phyloP scores from a whole-genome alignment of 495 filamentous ascomycete genomes.

The Daldinia loculata region DNA sequence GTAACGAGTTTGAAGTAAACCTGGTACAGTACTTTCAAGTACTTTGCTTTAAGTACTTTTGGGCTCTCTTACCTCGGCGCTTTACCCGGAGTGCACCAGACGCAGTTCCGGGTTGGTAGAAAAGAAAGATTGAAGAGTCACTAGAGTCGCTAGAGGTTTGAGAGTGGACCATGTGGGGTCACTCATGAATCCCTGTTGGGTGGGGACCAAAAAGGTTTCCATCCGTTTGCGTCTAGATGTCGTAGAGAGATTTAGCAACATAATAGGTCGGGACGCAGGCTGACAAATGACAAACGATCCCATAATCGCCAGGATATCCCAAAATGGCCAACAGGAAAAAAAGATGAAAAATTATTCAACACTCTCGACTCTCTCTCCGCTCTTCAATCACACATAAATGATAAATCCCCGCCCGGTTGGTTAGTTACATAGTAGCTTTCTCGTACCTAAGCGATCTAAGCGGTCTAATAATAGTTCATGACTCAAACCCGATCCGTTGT shows the following conservation, averaged over 20 bases:
- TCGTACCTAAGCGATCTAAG: neutral
- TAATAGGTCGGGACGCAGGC: conserved; percentile 2
- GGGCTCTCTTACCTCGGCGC: conserved; percentile 33
- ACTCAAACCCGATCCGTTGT: neutral
- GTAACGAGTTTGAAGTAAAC: neutral
- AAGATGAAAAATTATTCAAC: neutral
- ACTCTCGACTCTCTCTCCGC: neutral
- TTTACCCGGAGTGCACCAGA: conserved; percentile 40
- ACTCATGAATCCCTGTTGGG: conserved; percentile 9
- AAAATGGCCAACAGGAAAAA: neutral
- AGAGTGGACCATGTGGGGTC: conserved; percentile 28
- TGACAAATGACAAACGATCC: neutral
- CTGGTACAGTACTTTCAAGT: neutral
- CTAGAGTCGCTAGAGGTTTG: conserved; percentile 27
- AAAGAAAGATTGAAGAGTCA: conserved; percentile 33
- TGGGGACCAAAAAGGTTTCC: conserved; percentile 20
- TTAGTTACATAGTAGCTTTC: neutral
- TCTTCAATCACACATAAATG: neutral
- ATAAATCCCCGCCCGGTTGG: neutral
- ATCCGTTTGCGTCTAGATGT: conserved; percentile 26
- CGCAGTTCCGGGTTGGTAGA: conserved; percentile 25
- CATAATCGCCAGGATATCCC: neutral
- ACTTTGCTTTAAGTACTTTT: neutral
- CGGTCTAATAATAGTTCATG: conserved; percentile 10
- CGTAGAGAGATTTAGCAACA: neutral